Percentiles rank a stretch among this genome's conserved stretches.
phyloP scores from a whole-genome alignment of 2,329 filamentous ascomycete genomes.

The Massarina eburnea region DNA sequence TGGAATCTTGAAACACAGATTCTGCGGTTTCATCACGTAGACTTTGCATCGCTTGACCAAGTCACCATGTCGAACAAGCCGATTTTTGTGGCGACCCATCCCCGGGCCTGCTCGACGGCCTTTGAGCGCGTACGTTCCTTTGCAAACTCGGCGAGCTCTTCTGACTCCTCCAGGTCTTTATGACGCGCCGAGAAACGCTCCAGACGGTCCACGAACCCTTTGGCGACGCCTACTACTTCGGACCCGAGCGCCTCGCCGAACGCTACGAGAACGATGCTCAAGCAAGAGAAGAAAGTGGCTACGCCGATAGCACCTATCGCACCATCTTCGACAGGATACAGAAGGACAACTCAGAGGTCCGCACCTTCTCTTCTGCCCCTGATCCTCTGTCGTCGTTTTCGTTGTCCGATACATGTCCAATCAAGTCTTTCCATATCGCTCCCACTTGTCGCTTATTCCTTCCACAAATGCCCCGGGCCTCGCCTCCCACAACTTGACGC shows the following conservation, averaged over 20 bases:
- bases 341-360: constrained; percentile 71
- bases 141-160: constrained; percentile 1
- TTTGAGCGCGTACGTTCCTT: constrained; percentile 77
- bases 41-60: constrained; percentile 7
- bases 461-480: constrained; percentile 11
- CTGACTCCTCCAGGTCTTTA: constrained; percentile 67
- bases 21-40: constrained; percentile 9
- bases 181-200: constrained; percentile 83
- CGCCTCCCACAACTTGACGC: constrained; percentile 18
- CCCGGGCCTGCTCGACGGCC: constrained; percentile 91
- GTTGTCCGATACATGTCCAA: constrained; percentile 9
- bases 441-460: constrained; percentile 17
- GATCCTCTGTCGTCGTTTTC: constrained; percentile 8
- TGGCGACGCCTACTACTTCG: constrained; percentile 94
- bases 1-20: constrained; percentile 30
- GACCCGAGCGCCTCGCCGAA: constrained; percentile 80
- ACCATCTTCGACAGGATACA: constrained; percentile 78
- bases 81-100: constrained; percentile 92
- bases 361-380: constrained; percentile 30
- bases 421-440: constrained; percentile 9
- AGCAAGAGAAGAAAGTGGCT: constrained; percentile 60
- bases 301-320: constrained; percentile 69
- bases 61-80: constrained; percentile 70
- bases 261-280: constrained; percentile 74
- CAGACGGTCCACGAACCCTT: constrained; percentile 93